Base-by-base conservation (phyloP, 305 asterid species). In the Stenogyne calaminthoides region DNA sequence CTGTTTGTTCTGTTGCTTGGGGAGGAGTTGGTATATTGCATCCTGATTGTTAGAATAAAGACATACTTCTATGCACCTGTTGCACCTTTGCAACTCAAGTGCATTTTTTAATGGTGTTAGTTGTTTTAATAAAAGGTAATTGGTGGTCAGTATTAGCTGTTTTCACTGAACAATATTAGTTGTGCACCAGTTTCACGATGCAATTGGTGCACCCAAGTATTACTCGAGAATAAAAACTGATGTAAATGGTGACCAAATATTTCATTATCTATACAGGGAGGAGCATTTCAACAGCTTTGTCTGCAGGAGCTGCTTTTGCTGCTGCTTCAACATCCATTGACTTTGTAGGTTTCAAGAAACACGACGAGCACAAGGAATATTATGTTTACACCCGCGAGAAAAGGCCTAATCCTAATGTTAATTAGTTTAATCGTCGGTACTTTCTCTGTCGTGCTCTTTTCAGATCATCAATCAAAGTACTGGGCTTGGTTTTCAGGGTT, bases 231-330 rank as follows among this genome's bases (percentile, higher is more conserved):
- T 46, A 37, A 47, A 57, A 40, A 18, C n/a, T 52, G 18, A n/a
- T 61, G 67, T 55, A 16, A 61, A 18, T n/a, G 4, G 67, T 74
- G 61, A 67, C 77, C 69, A 37, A 67, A 44, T 49, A 36, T 8
- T 19, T 69, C 34, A 32, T 9, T 49, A 40, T 16, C 20, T n/a
- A 61, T 71, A 44, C 83, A 95, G 99, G 96, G 71, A 95, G 81
- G 89, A 95, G 93, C 83, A 84, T 95, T 63, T 47, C 95, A 37
- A 80, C 96, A 0, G 98, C 95, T 56, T 32, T 95, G 72, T 82
- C 92, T 32, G 98, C 97, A 2, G 99, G 99, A 70, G 88, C 96
- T 65, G 93, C 96, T 55, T 84, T 93, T 44, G 97, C 99, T 20
- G 89, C 78, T 40, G 88, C 97, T 57, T 91, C 98, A 15, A 75